Conservation (phyloP, 371 early-diverging fungal genomes). For the Apophysomyces ossiformis region DNA sequence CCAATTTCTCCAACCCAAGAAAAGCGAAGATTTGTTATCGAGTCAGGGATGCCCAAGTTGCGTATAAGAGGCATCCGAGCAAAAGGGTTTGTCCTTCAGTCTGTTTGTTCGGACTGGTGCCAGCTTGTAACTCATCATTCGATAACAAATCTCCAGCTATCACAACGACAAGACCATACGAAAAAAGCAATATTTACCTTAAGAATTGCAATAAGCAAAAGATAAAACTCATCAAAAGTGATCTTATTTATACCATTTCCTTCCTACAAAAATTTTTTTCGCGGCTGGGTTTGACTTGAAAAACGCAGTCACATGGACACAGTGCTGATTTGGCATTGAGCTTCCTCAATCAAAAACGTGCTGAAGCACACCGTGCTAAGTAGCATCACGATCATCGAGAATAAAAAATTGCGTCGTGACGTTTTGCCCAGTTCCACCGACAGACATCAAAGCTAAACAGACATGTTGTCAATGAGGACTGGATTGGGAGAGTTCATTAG, state of each 20-base stretch:
- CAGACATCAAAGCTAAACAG: too few species aligned
- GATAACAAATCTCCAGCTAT: not conserved
- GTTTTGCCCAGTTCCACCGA: too few species aligned
- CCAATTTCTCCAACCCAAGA: not conserved
- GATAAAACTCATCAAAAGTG: not conserved
- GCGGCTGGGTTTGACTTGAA: too few species aligned
- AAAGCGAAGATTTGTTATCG: not conserved
- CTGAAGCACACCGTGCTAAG: too few species aligned
- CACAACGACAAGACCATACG: not conserved
- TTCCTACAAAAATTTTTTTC: not conserved
- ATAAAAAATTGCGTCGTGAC: too few species aligned
- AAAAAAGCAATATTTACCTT: slow-evolving; percentile 8
- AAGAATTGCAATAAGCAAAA: not conserved
- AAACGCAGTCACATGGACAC: too few species aligned
- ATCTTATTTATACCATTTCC: not conserved
- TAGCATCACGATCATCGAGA: too few species aligned
- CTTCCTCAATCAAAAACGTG: too few species aligned
- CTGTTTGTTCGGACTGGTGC: slow-evolving; percentile 9
- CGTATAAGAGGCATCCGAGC: slow-evolving; percentile 6
- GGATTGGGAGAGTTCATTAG: too few species aligned
- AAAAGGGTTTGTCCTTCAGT: slow-evolving; percentile 7
- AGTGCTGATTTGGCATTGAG: too few species aligned
- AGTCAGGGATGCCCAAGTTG: slow-evolving; percentile 10
- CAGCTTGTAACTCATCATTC: slow-evolving; percentile 10
- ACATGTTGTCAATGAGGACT: too few species aligned